Conservation (phyloP, 2,329 filamentous ascomycete genomes). For the Lecanicillium sp. region DNA sequence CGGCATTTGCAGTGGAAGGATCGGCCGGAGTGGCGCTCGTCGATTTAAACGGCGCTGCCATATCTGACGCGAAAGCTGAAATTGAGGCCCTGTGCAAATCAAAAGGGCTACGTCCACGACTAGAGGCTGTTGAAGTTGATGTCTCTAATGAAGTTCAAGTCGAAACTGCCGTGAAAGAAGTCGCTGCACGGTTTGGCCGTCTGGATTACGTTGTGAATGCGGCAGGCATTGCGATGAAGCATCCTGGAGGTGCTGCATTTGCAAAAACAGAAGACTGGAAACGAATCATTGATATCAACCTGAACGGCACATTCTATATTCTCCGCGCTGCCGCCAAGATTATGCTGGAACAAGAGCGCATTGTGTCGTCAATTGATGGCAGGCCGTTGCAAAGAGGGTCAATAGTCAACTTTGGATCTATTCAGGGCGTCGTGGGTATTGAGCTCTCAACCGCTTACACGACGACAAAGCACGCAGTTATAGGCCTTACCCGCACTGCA, state of each 20-base stretch:
- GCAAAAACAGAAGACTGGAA: constrained; percentile 25
- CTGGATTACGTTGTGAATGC: constrained; percentile 28
- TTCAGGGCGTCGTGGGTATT: constrained; percentile 9
- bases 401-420: constrained; percentile 10
- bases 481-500: constrained; percentile 15
- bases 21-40: constrained; percentile 19
- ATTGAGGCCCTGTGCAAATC: too few relatives aligned
- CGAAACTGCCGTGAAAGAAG: neutral
- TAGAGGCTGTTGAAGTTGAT: constrained; percentile 14
- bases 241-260: constrained; percentile 22
- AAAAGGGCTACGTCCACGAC: constrained; percentile 1
- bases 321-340: constrained; percentile 25
- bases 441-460: constrained; percentile 7
- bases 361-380: constrained; percentile 21
- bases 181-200: constrained; percentile 20
- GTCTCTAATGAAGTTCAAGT: constrained; percentile 20
- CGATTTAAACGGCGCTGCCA: constrained; percentile 12
- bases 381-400: constrained; percentile 7
- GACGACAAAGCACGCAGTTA: constrained; percentile 9
- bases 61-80: too few relatives aligned
- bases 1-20: constrained; percentile 19
- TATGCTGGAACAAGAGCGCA: constrained; percentile 31
- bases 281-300: constrained; percentile 28
- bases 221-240: constrained; percentile 24
- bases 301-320: constrained; percentile 27